Evolutionary conservation across 2,329 filamentous ascomycete species (phyloP), one percentile per base, ranked within the genome.

Genomic region (Cordyceps militaris): DNA sequence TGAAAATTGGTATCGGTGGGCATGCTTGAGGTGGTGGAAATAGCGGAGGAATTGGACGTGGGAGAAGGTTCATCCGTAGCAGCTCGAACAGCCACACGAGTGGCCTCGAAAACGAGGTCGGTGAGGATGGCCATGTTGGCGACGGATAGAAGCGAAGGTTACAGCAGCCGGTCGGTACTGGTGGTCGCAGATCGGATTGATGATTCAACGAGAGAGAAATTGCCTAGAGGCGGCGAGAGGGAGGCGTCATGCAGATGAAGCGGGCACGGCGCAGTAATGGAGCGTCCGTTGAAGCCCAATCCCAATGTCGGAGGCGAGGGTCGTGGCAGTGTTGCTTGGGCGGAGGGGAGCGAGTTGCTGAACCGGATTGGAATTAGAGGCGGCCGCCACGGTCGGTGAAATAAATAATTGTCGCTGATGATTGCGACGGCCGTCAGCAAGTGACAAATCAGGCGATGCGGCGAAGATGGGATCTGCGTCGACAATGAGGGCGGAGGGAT

Each of bases 41-140:
- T 50, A 10, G 23, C 16, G 28, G 59, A 54, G 10, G 60, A 49
- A 24, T 49, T 58, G 23, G 62, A 48, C 11, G 66, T 63, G 14
- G 67, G 58, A 21, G 65, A 58, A 6, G 62, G 43, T 4, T 63
- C 48, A 58, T 65, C 60, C 42, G 61, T 61, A 14, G 65, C 62
- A 43, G 63, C 62, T 38, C 65, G 60, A 54, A 62, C 61, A 43
- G 66, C 65, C 34, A 68, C 32, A 32, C 62, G 66, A 53, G 66
- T 61, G 40, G 65, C 66, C 60, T 66, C 66, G 48, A 59, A 56
- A 50, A 68, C 51, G 30, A 68, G 44, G 53, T 66, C 57, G 43
- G 65, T 49, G 46, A 68, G 36, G 52, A 66, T 56, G 40, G 66
- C 63, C 66, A 68, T 67, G 38, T 61, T 64, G 51, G 61, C 56